A percentile compares a stretch with the other conserved stretches of the same genome.
These are phyloP conservation scores for Aspergillus bombycis DNA, from an alignment of 2,329 filamentous ascomycete genomes.

Conservation along the genomic window DNA sequence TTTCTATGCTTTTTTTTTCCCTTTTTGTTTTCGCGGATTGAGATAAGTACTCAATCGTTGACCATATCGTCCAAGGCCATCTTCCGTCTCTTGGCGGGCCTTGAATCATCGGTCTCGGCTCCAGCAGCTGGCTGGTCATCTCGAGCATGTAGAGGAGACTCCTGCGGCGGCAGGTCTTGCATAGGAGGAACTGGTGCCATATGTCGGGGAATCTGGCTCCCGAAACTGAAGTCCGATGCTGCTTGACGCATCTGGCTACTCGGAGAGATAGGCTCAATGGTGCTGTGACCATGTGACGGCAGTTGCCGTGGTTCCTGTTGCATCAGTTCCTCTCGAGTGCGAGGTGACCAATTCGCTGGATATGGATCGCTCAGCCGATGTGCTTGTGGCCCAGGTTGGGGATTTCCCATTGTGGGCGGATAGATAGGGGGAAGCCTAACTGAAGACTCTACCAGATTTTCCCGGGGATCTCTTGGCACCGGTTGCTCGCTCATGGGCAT, in stretches of 20 bases:
- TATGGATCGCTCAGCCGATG: constrained; percentile 41
- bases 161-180: constrained; percentile 21
- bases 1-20: too few relatives aligned
- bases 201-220: constrained; percentile 28
- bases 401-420: constrained; percentile 32
- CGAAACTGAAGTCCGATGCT: constrained; percentile 24
- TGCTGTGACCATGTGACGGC: constrained; percentile 27
- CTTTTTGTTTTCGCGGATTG: background rate
- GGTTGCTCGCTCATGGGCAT: constrained; percentile 29
- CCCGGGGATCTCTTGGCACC: constrained; percentile 29
- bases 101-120: constrained; percentile 24
- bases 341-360: constrained; percentile 29
- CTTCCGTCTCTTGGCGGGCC: constrained; percentile 41
- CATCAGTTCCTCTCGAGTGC: constrained; percentile 25
- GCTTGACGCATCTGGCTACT: constrained; percentile 30
- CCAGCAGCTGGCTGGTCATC: constrained; percentile 23
- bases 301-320: constrained; percentile 28
- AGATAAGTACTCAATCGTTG: constrained; percentile 32
- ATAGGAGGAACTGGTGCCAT: constrained; percentile 23
- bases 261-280: constrained; percentile 32
- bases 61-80: constrained; percentile 48
- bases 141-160: constrained; percentile 18
- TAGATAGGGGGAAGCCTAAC: constrained; percentile 43
- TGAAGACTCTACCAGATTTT: constrained; percentile 35
- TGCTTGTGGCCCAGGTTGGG: constrained; percentile 23